Conservation (phyloP, 225 moss, liverwort and hornwort genomes). For the Pseudoscleropodium purum region DNA sequence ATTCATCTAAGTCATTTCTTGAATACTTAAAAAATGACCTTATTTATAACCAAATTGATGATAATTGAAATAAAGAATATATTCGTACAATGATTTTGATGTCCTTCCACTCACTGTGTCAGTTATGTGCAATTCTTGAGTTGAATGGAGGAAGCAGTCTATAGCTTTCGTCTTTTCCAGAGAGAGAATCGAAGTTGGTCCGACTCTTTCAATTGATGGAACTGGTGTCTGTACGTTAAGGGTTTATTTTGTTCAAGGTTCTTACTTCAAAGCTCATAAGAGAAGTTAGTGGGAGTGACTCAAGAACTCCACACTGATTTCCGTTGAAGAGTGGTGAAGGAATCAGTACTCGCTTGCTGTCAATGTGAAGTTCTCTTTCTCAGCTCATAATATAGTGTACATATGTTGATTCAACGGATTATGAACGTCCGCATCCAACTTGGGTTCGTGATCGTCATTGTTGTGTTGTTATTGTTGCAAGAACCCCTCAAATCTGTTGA, state of each 20-base stretch:
- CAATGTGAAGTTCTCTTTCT: not conserved
- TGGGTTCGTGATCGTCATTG: not conserved
- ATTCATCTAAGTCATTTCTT: not conserved
- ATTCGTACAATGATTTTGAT: not conserved
- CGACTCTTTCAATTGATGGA: not conserved
- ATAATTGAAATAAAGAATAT: not conserved
- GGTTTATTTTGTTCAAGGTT: not conserved
- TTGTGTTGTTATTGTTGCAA: not conserved
- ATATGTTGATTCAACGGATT: not conserved
- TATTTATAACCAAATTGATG: not conserved
- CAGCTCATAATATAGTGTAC: not conserved
- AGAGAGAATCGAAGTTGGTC: not conserved
- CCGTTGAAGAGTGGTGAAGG: not conserved
- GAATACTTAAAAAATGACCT: not conserved
- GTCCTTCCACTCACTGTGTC: not conserved
- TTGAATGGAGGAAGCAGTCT: not conserved
- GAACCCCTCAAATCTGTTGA: not conserved
- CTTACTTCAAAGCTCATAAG: too few relatives aligned
- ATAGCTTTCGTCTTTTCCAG: not conserved
- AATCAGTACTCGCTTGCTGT: not conserved
- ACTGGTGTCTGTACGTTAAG: not conserved
- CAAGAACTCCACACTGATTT: not conserved
- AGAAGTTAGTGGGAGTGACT: not conserved
- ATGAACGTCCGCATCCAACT: not conserved
- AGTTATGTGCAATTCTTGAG: not conserved